Evolutionary conservation across 805 yeast genomes (phyloP), one percentile per base, ranked within the genome.

Genomic region (Schwanniomyces sp.): DNA sequence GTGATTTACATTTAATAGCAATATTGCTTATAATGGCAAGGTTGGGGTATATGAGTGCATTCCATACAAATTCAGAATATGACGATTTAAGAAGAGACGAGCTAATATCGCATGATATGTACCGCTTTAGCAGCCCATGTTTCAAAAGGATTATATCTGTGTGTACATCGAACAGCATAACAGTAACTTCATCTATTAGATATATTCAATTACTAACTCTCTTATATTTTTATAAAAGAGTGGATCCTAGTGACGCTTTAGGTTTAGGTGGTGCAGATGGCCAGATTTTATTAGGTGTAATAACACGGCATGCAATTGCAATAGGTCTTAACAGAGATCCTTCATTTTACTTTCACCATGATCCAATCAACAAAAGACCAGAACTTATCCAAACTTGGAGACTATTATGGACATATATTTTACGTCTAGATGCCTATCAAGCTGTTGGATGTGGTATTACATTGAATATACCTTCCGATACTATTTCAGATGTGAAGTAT

Each of bases 241-340:
- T 72, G 11, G 63, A 69, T 10, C 79, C 79, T 1, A 68, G 69
- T 45, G 78, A 74, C 52, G 63, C 72, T 46, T 73, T 64, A 48
- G 77, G 78, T 0, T 52, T 72, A 25, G 66, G 74, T 18, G 70
- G 74, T 7, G 61, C 69, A 0, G 77, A 74, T 50, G 65, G 71
- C 3, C 71, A 69, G 42, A 59, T 70, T 12, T 56, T 72, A 18
- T 63, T 72, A 41, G 75, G 76, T 0, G 59, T 66, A 2, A 64
- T 66, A 6, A 58, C 70, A 9, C 63, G 59, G 27, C 77, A 72
- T 45, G 75, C 78, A 0, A 43, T 69, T 38, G 61, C 74, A 3
- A 70, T 71, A 38, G 77, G 78, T 0, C 55, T 72, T 38, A 65
- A 72, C 50, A 55, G 77, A 10, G 77, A 73, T 48, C 77, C 78